phyloP scores from a whole-genome alignment of 768 basidiomycete genomes.

The Leccinellum luteum region DNA sequence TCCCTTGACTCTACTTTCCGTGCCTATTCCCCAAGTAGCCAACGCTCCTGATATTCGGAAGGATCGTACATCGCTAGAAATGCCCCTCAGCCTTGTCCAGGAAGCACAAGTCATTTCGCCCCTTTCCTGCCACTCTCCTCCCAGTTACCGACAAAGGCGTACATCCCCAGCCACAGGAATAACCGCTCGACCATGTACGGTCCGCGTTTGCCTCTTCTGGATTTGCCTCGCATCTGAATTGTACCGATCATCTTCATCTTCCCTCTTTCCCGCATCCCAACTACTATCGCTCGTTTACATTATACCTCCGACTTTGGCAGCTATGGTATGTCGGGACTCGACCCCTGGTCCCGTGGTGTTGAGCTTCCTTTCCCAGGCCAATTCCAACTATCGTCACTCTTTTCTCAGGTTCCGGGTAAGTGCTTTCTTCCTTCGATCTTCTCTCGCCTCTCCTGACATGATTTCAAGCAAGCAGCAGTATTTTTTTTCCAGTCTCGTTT shows the following conservation, averaged over 20 bases:
- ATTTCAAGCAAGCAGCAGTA: neutral
- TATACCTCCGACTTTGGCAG: neutral
- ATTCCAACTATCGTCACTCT: conserved; percentile 16
- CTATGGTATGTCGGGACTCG: conserved; percentile 1
- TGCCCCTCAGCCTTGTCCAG: neutral
- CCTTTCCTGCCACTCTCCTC: neutral
- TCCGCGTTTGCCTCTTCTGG: neutral
- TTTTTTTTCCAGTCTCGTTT: neutral
- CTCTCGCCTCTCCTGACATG: neutral
- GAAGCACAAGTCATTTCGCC: neutral
- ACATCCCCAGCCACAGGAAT: conserved; percentile 2
- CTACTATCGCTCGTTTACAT: conserved; percentile 17
- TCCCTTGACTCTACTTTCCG: neutral
- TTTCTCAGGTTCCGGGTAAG: conserved; percentile 1
- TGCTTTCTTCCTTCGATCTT: neutral
- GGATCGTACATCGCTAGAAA: neutral
- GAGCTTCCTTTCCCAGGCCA: neutral
- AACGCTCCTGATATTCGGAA: neutral
- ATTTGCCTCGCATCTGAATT: conserved; percentile 1
- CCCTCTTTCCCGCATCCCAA: conserved; percentile 1
- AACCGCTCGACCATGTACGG: neutral
- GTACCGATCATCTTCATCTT: neutral
- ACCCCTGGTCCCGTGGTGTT: neutral
- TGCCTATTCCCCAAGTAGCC: neutral
- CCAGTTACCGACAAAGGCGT: conserved; percentile 1